Percentiles rank a stretch among this genome's conserved stretches.
Conservation (phyloP, 2,329 filamentous ascomycete species). For the Scedosporium minutisporum region DNA sequence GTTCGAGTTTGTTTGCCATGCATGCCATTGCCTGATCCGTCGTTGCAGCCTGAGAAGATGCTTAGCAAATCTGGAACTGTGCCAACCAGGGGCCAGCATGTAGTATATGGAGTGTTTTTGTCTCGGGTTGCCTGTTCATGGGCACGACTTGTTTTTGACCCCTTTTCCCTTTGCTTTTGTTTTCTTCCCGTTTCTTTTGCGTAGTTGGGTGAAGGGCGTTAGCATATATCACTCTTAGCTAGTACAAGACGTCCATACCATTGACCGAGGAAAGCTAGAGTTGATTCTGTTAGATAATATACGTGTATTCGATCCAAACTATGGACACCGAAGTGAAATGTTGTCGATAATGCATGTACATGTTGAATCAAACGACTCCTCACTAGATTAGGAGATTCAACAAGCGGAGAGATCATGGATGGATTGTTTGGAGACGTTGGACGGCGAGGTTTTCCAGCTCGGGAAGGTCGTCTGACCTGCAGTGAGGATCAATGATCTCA, state of each 20-base stretch:
- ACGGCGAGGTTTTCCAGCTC: neutral
- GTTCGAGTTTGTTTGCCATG: neutral
- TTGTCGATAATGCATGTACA: too few species aligned
- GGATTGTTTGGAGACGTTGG: too few species aligned
- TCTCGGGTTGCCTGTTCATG: neutral
- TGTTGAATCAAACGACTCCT: neutral
- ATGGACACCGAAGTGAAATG: too few species aligned
- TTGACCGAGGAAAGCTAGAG: neutral
- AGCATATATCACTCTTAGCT: conserved; percentile 1
- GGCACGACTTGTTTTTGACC: neutral
- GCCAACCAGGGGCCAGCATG: conserved; percentile 1
- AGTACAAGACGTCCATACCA: neutral
- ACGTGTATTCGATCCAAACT: neutral
- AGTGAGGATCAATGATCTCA: neutral
- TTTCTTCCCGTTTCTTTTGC: neutral
- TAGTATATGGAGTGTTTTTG: conserved; percentile 1
- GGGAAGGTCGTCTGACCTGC: neutral
- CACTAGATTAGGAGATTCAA: neutral
- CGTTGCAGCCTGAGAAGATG: neutral
- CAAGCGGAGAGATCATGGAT: too few species aligned
- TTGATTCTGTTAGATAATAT: neutral
- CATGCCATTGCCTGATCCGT: neutral
- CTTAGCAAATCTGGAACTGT: neutral
- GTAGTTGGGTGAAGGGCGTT: neutral
- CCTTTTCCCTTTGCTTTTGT: neutral